Evolutionary conservation across 352 stramenopile species (phyloP), one percentile per base, ranked within the genome.

Genomic region (Phytophthora rubi): DNA sequence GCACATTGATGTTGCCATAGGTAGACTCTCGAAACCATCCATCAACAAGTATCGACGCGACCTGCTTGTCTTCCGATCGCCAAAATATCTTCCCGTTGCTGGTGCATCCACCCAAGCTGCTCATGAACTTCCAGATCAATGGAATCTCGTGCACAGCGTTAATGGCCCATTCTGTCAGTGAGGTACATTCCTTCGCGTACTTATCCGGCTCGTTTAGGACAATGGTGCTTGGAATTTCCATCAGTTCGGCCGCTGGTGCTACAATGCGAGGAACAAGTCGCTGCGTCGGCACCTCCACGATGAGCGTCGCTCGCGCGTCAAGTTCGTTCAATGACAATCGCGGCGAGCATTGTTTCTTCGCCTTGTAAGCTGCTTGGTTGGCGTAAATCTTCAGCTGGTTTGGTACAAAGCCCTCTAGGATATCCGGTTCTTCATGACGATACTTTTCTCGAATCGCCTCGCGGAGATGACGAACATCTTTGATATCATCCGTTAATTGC

Each of bases 1-100:
- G 1, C 53, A 12, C 3, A 66, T 39, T 39, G 26, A 75, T 68
- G 42, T 42, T 54, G 0, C 51, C 23, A 3, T 15, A 15, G 23
- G 69, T 37, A 58, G 69, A 69, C 23, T 63, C 62, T 64, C 57
- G 56, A 65, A 76, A 65, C 49, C 68, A 76, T 32, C 56, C 37
- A 60, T 70, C 35, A 4, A 72, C n/a, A 4, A 69, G 15, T 2
- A 73, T 1, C 8, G 58, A 67, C n/a, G 47, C 58, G 26, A 68
- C 32, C n/a, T 72, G 58, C 12, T 65, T 26, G 23, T 26, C 23
- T 26, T 26, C 23, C 23, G 2, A 26, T 26, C 23, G 23, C 23
- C 23, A 26, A 26, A 26, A 26, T 3, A 26, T 26, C 23, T 26
- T 26, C 23, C 23, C 23, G 23, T 26, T 26, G 23, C 23, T 26